Conservation (phyloP, 768 basidiomycete genomes). For the Auricularia sp. region DNA sequence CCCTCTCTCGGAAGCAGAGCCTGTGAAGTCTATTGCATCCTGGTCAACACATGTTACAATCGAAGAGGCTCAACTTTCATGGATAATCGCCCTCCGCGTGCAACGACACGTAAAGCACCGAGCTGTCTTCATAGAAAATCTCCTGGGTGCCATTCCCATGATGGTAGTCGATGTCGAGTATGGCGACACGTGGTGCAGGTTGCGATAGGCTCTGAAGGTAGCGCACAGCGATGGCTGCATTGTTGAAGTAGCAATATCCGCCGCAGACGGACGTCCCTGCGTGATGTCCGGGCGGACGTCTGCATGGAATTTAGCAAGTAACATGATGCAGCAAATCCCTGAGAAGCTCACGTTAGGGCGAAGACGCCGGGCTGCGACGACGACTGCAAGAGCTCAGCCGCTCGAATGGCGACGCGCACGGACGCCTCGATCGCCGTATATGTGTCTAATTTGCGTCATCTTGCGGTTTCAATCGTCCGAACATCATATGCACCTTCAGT, state of each 20-base stretch:
- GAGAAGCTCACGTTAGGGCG: slow-evolving; percentile 3
- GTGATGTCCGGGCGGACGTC: slow-evolving; percentile 26
- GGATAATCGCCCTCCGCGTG: slow-evolving; percentile 25
- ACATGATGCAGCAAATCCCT: not conserved
- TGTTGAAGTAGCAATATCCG: slow-evolving; percentile 28
- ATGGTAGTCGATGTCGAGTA: slow-evolving; percentile 30
- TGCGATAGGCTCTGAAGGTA: slow-evolving; percentile 13
- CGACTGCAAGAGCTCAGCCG: slow-evolving; percentile 12
- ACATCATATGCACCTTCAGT: slow-evolving; percentile 14
- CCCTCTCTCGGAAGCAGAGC: slow-evolving; percentile 18
- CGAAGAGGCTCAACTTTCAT: slow-evolving; percentile 17
- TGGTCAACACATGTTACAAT: not conserved
- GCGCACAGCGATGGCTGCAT: slow-evolving; percentile 23
- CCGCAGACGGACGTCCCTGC: slow-evolving; percentile 21
- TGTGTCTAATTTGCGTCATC: slow-evolving; percentile 15
- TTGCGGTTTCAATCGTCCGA: not conserved
- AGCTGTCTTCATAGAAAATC: slow-evolving; percentile 23
- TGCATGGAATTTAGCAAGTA: not conserved
- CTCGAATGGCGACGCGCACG: slow-evolving; percentile 17
- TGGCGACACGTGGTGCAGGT: slow-evolving; percentile 13
- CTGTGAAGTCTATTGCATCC: slow-evolving; percentile 21
- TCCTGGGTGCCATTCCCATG: slow-evolving; percentile 28
- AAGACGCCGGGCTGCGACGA: not conserved
- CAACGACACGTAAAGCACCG: slow-evolving; percentile 24
- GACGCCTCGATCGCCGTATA: slow-evolving; percentile 21